These are phyloP conservation scores for Prinsepia uniflora DNA, from an alignment of 306 rosid genomes.

Conservation along the genomic window DNA sequence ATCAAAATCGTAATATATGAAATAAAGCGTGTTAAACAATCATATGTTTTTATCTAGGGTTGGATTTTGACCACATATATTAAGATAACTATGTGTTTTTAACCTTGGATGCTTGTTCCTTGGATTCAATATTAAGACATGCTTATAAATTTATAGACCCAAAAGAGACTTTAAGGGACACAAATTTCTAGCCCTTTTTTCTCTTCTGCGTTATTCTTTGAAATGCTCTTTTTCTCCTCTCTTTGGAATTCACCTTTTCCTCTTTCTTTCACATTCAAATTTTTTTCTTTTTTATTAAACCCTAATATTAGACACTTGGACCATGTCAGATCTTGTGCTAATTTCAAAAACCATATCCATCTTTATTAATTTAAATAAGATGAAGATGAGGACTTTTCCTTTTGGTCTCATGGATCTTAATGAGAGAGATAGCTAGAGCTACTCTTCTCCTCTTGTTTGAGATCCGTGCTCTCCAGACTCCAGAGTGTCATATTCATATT, in stretches of 20 bases:
- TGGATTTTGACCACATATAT: constrained; percentile 13
- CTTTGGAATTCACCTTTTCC: constrained; percentile 35
- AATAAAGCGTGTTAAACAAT: too few species aligned
- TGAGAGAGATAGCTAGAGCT: constrained; percentile 7
- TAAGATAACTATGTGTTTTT: constrained; percentile 7
- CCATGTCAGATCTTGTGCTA: constrained; percentile 58
- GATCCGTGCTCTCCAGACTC: constrained; percentile 67
- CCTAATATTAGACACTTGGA: constrained; percentile 32
- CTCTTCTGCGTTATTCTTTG: constrained; percentile 22
- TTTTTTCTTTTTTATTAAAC: background rate
- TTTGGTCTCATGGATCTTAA: constrained; percentile 36
- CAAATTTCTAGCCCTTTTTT: constrained; percentile 67
- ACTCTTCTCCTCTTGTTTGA: constrained; percentile 48
- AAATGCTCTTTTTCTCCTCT: constrained; percentile 28
- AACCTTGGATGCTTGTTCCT: constrained; percentile 77
- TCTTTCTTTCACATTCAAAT: constrained; percentile 36
- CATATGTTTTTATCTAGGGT: too few species aligned
- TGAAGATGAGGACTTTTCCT: constrained; percentile 26
- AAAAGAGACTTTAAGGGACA: constrained; percentile 68
- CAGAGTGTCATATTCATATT: constrained; percentile 34
- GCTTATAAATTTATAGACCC: constrained; percentile 34
- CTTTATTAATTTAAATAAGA: constrained; percentile 15
- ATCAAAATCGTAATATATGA: too few species aligned
- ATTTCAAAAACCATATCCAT: constrained; percentile 45
- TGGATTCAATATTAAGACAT: constrained; percentile 63